Evolutionary conservation across 768 basidiomycete species (phyloP), one percentile per base, ranked within the genome.

Genomic region (Agaricus sinodeliciosus): DNA sequence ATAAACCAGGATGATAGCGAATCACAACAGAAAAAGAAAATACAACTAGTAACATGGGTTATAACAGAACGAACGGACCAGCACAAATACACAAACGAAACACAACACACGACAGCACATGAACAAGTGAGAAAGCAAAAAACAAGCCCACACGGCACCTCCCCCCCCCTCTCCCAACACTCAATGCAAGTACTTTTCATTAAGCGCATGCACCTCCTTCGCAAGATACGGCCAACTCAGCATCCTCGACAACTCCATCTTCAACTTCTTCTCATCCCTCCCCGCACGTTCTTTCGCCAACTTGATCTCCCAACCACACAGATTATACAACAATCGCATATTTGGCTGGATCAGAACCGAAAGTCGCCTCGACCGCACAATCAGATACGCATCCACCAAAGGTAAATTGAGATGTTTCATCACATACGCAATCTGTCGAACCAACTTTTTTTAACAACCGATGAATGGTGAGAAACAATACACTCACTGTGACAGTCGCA

Each of bases 311-410:
- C 92, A 97, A 9, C 90, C 94, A 62, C 91, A 84, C 22, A 97
- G 76, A 64, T 97, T 94, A 68, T 94, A 96, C 68, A 97, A 69
- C 65, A 98, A 71, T n/a, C 92, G 81, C 81, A 97, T 87, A 59
- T 96, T 97, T 16, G 95, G 95, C 71, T 98, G 92, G 57, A 92
- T 93, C 59, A 94, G 76, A 56, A 94, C 92, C 28, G 83, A 94
- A 49, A 98, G 75, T 34, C 95, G 76, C 40, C 94, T 79, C 51
- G 90, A 92, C 51, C 95, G 84, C 35, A 94, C 93, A 57, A 96
- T 81, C 59, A 96, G 76, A 70, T 98, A 98, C 8, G 95, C 92
- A 62, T 94, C 91, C 52, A 94, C 90, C 58, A 98, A 82, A 35
- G 89, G 85, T 43, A 94, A 72, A 19, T 76, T 72, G 18, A 91